Conservation (phyloP, 192 early-diverging fungal genomes). For the Helicostylum pulchrum region DNA sequence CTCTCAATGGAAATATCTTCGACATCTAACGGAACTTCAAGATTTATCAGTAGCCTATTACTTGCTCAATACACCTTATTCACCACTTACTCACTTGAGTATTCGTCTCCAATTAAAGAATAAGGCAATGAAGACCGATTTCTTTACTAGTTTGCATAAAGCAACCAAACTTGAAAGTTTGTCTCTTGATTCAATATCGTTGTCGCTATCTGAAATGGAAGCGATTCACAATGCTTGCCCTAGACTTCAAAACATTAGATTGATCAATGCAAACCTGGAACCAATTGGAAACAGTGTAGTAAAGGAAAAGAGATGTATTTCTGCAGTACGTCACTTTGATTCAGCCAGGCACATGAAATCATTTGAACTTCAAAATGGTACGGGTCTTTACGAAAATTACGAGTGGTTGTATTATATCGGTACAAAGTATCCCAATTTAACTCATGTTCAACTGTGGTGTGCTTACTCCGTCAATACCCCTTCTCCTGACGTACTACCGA, state of each 20-base stretch:
- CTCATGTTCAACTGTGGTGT: conserved; percentile 5
- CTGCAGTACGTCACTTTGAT: background rate
- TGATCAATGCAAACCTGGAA: background rate
- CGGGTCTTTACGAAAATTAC: background rate
- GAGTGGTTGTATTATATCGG: conserved; percentile 14
- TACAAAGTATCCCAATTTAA: background rate
- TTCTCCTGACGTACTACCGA: background rate
- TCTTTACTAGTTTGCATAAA: background rate
- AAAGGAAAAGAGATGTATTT: background rate
- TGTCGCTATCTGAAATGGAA: conserved; percentile 13
- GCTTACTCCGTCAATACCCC: conserved; percentile 2
- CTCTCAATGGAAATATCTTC: background rate
- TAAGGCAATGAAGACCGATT: background rate
- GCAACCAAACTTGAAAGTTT: conserved; percentile 5
- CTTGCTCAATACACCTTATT: background rate
- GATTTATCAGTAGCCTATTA: conserved; percentile 1
- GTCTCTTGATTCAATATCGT: conserved; percentile 4
- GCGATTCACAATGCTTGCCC: conserved; percentile 9
- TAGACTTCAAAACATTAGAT: background rate
- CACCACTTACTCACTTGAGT: background rate
- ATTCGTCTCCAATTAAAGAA: background rate
- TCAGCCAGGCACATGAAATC: background rate
- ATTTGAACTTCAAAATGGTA: background rate
- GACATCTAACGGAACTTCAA: conserved; percentile 4
- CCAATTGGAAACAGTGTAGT: background rate